Conservation (phyloP, 495 filamentous ascomycete species). For the Sordaria brevicollis region DNA sequence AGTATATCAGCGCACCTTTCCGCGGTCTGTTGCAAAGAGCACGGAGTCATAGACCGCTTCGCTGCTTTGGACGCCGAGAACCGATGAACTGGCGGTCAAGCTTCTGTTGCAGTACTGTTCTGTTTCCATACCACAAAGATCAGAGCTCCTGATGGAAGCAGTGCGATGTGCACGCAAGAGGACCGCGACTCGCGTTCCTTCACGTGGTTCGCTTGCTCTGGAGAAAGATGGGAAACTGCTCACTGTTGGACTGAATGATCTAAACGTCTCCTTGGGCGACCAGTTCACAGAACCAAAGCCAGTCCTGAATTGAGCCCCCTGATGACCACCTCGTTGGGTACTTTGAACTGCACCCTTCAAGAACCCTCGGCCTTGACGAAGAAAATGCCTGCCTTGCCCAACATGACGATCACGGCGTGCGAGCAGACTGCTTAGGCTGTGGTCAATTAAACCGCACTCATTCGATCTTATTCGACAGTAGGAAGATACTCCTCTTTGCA, state of each 20-base stretch:
- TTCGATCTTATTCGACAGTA: neutral
- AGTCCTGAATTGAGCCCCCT: neutral
- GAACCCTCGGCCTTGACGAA: neutral
- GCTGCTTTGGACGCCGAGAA: neutral
- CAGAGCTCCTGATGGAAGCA: constrained; percentile 15
- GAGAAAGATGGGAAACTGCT: neutral
- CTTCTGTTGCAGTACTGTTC: constrained; percentile 8
- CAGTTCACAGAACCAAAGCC: neutral
- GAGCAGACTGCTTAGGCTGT: neutral
- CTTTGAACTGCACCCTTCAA: neutral
- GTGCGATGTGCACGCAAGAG: constrained; percentile 9
- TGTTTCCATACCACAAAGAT: constrained; percentile 20
- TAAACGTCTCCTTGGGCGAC: constrained; percentile 4
- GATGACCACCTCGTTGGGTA: neutral
- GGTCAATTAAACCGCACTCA: neutral
- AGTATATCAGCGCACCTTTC: neutral
- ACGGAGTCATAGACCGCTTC: neutral
- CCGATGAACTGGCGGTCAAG: constrained; percentile 27
- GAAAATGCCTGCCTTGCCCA: neutral
- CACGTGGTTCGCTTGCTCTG: constrained; percentile 2
- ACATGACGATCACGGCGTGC: neutral
- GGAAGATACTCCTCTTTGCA: neutral
- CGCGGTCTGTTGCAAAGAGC: neutral
- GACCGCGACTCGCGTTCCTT: constrained; percentile 22
- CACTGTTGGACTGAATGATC: neutral